phyloP scores from a whole-genome alignment of 2,329 filamentous ascomycete genomes.

The Aspergillus cejpii region DNA sequence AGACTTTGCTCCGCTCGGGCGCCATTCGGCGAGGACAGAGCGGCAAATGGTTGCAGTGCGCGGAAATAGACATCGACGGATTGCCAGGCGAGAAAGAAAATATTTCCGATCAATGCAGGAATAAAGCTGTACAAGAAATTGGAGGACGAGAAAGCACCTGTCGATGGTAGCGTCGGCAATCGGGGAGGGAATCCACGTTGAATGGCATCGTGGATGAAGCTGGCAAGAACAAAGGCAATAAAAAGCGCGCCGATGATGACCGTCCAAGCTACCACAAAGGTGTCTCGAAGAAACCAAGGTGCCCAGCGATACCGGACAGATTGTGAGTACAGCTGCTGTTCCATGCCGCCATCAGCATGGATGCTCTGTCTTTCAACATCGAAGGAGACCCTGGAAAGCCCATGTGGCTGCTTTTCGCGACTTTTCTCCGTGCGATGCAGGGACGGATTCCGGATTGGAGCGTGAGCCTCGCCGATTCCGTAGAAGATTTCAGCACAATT shows the following conservation, averaged over 20 bases:
- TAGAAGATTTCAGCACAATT: slow-evolving; percentile 67
- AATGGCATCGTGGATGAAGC: slow-evolving; percentile 65
- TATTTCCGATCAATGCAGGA: slow-evolving; percentile 51
- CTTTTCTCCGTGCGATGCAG: slow-evolving; percentile 27
- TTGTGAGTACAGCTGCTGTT: slow-evolving; percentile 48
- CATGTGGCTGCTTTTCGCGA: slow-evolving; percentile 28
- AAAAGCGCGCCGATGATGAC: slow-evolving; percentile 56
- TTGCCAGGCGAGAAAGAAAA: slow-evolving; percentile 55
- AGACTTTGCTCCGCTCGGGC: slow-evolving; percentile 51
- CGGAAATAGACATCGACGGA: slow-evolving; percentile 56
- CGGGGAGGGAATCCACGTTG: slow-evolving; percentile 64
- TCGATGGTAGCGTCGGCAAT: slow-evolving; percentile 55
- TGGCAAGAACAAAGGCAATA: slow-evolving; percentile 66
- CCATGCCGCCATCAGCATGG: slow-evolving; percentile 41
- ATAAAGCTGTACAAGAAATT: slow-evolving; percentile 77
- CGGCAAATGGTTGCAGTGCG: slow-evolving; percentile 52
- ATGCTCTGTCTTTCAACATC: slow-evolving; percentile 36
- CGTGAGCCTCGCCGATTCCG: slow-evolving; percentile 61
- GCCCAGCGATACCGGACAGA: slow-evolving; percentile 59
- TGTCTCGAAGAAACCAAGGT: slow-evolving; percentile 67
- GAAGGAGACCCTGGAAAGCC: slow-evolving; percentile 28
- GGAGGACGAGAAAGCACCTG: slow-evolving; percentile 68
- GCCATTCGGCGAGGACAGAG: slow-evolving; percentile 48
- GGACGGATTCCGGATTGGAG: slow-evolving; percentile 43
- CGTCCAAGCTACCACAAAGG: slow-evolving; percentile 59